phyloP scores from a whole-genome alignment of 2,329 filamentous ascomycete genomes.

The Coniosporium uncinatum region DNA sequence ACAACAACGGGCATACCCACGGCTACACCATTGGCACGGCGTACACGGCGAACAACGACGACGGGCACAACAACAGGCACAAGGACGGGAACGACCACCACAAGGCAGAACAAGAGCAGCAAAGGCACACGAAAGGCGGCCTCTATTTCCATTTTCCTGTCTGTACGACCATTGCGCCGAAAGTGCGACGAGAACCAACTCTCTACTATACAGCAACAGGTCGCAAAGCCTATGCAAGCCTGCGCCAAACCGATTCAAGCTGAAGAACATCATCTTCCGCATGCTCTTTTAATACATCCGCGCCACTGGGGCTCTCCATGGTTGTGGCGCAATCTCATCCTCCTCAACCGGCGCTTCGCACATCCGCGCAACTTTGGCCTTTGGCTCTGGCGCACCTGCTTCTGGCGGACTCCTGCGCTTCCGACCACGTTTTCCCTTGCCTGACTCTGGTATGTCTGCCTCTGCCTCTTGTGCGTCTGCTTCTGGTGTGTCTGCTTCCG shows the following conservation, averaged over 20 bases:
- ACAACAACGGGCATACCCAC: not conserved
- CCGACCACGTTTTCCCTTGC: constrained; percentile 12
- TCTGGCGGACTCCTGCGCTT: constrained; percentile 6
- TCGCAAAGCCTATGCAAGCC: constrained; percentile 4
- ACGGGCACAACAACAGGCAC: constrained; percentile 1
- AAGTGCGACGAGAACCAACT: constrained; percentile 1
- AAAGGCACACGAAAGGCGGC: not conserved
- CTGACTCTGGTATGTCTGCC: not conserved
- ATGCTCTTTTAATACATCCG: too few relatives aligned
- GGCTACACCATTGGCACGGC: not conserved
- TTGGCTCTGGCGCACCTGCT: constrained; percentile 6
- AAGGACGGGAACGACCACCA: not conserved
- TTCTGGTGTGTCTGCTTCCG: constrained; percentile 4
- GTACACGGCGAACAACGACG: constrained; percentile 1
- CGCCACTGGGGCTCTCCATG: constrained; percentile 12
- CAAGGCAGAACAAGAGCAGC: not conserved
- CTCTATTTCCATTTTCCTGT: constrained; percentile 1
- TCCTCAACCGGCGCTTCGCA: constrained; percentile 4
- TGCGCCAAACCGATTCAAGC: constrained; percentile 5
- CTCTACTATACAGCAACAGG: constrained; percentile 2
- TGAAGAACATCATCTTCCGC: too few relatives aligned
- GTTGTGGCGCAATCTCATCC: constrained; percentile 1
- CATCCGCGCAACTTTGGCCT: constrained; percentile 4
- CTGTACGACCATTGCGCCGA: constrained; percentile 1
- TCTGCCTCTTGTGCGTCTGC: constrained; percentile 4